phyloP scores from a whole-genome alignment of 75 land plant genomes.

The Selaginella tamariscina region DNA sequence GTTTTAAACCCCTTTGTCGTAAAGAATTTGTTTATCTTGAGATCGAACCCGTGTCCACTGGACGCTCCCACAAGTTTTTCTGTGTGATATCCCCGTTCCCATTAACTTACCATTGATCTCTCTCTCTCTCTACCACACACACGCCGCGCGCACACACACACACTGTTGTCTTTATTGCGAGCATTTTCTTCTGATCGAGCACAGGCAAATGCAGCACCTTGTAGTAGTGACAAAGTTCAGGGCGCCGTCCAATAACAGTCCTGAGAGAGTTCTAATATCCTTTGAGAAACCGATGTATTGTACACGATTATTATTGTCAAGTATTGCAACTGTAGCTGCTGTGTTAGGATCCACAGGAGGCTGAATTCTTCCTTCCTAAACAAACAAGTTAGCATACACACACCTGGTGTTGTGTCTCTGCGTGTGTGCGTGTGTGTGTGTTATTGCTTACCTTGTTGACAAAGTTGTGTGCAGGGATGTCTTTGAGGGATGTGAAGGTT shows the following conservation, averaged over 20 bases:
- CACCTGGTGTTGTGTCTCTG: too few relatives aligned
- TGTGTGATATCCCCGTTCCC: slow-evolving; percentile 33
- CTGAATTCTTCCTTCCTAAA: slow-evolving; percentile 32
- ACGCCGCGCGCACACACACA: slow-evolving; percentile 17
- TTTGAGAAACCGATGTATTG: slow-evolving; percentile 43
- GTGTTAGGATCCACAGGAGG: slow-evolving; percentile 25
- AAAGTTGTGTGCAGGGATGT: slow-evolving; percentile 20
- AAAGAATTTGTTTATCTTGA: slow-evolving; percentile 36
- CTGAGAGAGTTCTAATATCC: slow-evolving; percentile 38
- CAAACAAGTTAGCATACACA: too few relatives aligned
- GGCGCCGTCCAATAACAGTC: slow-evolving; percentile 35
- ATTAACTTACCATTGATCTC: slow-evolving; percentile 18
- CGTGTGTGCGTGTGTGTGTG: too few relatives aligned
- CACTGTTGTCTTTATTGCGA: slow-evolving; percentile 25
- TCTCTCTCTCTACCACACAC: slow-evolving; percentile 36
- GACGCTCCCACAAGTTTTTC: slow-evolving; percentile 31
- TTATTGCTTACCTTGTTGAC: too few relatives aligned
- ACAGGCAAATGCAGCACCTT: slow-evolving; percentile 24
- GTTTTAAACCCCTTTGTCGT: slow-evolving; percentile 33
- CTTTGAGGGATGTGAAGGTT: slow-evolving; percentile 19
- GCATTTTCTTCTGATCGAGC: slow-evolving; percentile 35
- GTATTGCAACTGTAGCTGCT: slow-evolving; percentile 28
- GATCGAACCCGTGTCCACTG: slow-evolving; percentile 32
- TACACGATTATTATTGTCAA: slow-evolving; percentile 34
- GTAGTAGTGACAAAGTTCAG: slow-evolving; percentile 36